Evolutionary conservation across 2,329 filamentous ascomycete genomes (phyloP).

Genomic region (Aspergillus melleus): DNA sequence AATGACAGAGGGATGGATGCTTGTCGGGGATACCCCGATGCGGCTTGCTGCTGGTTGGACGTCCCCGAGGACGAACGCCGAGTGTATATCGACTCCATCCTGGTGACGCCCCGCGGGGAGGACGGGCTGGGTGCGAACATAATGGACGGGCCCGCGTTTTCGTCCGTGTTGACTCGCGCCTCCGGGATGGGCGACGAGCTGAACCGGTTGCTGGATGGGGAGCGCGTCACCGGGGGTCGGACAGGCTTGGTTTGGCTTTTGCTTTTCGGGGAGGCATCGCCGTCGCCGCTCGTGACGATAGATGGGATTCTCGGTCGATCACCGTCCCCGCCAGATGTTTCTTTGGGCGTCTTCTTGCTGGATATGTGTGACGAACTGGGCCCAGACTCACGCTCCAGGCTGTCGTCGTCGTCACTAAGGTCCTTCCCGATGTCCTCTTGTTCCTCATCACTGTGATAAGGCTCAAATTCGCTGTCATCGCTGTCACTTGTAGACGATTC

Average conservation of each 20-base stretch:
- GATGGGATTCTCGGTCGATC: constrained; percentile 21
- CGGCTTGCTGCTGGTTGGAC: constrained; percentile 29
- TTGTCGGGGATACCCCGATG: constrained; percentile 55
- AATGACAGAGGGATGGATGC: constrained; percentile 72
- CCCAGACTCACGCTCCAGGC: background rate
- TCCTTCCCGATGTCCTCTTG: constrained; percentile 25
- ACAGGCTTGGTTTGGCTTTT: constrained; percentile 18
- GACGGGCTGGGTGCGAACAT: constrained; percentile 64
- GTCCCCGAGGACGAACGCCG: constrained; percentile 26
- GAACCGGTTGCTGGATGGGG: constrained; percentile 52
- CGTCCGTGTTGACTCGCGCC: constrained; percentile 65
- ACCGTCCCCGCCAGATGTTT: constrained; percentile 6
- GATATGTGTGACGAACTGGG: background rate
- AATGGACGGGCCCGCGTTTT: constrained; percentile 67
- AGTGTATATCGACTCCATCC: constrained; percentile 40
- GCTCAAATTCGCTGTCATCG: constrained; percentile 43
- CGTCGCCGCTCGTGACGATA: constrained; percentile 26
- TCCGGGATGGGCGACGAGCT: constrained; percentile 72
- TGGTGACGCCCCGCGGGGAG: constrained; percentile 30
- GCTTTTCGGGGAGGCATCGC: constrained; percentile 21
- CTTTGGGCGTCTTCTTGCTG: constrained; percentile 1
- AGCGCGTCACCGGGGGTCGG: constrained; percentile 30
- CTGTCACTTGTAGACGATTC: constrained; percentile 48
- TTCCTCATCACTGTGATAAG: constrained; percentile 41
- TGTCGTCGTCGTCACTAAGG: background rate